Evolutionary conservation across 805 yeast genomes (phyloP).

Genomic region (Ogataea thermomethanolica): DNA sequence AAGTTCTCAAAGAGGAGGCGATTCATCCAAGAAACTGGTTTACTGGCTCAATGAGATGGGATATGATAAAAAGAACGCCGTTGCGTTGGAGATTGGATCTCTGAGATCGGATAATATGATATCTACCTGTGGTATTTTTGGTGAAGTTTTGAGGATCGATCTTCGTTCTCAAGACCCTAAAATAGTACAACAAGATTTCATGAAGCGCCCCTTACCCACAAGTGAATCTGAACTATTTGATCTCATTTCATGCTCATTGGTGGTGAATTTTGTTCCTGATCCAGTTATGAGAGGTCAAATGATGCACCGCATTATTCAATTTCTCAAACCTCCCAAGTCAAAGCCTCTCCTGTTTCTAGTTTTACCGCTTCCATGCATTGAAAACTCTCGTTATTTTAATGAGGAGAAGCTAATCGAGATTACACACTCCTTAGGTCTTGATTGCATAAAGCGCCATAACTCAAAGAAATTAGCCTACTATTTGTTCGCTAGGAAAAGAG

Average conservation of each 20-base stretch:
- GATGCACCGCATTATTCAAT: constrained; percentile 57
- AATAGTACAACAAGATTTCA: constrained; percentile 77
- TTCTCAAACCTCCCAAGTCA: constrained; percentile 39
- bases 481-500: constrained; percentile 48
- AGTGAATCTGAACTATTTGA: constrained; percentile 48
- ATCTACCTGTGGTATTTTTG: constrained; percentile 54
- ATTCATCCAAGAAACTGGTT: constrained; percentile 78
- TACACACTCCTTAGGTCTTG: constrained; percentile 61
- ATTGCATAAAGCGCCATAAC: constrained; percentile 42
- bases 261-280: constrained; percentile 82
- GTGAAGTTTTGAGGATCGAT: constrained; percentile 62
- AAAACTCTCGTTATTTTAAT: constrained; percentile 77
- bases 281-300: constrained; percentile 71
- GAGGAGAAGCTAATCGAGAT: constrained; percentile 40
- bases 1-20: constrained; percentile 76
- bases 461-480: constrained; percentile 74
- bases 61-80: constrained; percentile 11
- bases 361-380: constrained; percentile 81
- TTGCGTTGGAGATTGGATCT: constrained; percentile 82
- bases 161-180: constrained; percentile 73
- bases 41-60: constrained; percentile 55
- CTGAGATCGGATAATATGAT: constrained; percentile 65
- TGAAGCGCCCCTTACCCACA: constrained; percentile 65
- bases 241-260: constrained; percentile 78
- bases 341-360: constrained; percentile 60